Conservation (phyloP, 1,284 basidiomycete genomes). For the Leucoagaricus sp. region DNA sequence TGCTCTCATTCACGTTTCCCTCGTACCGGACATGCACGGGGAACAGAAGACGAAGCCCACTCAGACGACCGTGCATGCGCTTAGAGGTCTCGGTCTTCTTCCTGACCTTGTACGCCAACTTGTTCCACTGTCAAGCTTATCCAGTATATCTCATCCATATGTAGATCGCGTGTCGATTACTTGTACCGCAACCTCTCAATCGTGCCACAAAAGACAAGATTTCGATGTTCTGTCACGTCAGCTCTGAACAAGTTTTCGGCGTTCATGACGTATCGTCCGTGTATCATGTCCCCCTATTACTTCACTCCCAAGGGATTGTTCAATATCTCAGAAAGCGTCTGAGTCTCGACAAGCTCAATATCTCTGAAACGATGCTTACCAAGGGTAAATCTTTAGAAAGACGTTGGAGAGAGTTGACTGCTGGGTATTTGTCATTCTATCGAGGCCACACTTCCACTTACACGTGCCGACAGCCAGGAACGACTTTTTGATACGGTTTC, state of each 20-base stretch:
- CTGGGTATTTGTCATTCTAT: constrained; percentile 45
- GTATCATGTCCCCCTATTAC: constrained; percentile 95
- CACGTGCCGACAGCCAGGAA: constrained; percentile 65
- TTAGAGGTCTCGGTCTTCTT: constrained; percentile 91
- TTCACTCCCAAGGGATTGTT: constrained; percentile 92
- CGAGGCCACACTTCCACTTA: constrained; percentile 3
- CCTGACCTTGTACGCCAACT: constrained; percentile 83
- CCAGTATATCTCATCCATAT: not conserved
- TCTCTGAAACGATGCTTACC: constrained; percentile 55
- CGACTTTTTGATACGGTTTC: constrained; percentile 90
- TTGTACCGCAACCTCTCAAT: constrained; percentile 74
- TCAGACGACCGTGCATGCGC: constrained; percentile 93
- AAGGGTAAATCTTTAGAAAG: constrained; percentile 68
- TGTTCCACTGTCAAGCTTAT: not conserved
- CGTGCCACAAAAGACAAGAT: constrained; percentile 92
- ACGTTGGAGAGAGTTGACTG: constrained; percentile 86
- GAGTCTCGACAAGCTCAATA: constrained; percentile 63
- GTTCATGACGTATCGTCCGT: constrained; percentile 97
- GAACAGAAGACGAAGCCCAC: constrained; percentile 99
- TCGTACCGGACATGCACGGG: constrained; percentile 97
- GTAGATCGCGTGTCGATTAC: constrained; percentile 90
- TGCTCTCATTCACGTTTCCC: constrained; percentile 96
- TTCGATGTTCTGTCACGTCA: constrained; percentile 99
- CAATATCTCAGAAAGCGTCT: constrained; percentile 84
- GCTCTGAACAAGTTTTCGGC: constrained; percentile 91